phyloP scores from a whole-genome alignment of 164 flowering plant genomes.

The Tinospora cordifolia region DNA sequence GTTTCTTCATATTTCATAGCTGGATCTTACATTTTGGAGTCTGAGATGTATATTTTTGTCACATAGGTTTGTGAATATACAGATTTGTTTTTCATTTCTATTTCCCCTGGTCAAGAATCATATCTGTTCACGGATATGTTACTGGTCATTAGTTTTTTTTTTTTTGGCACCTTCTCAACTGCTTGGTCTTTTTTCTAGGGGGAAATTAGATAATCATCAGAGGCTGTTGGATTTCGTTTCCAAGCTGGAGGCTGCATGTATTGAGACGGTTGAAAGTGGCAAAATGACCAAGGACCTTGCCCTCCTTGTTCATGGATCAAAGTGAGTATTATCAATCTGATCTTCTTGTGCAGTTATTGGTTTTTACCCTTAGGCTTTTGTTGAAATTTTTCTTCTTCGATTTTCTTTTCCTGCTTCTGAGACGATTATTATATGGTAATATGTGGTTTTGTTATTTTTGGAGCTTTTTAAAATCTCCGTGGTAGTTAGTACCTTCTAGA shows the following conservation, averaged over 20 bases:
- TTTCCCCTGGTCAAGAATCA: too few relatives aligned
- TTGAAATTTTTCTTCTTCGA: not conserved
- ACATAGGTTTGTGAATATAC: not conserved
- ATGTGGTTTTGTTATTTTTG: not conserved
- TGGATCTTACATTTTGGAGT: too few relatives aligned
- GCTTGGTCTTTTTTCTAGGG: conserved; percentile 13
- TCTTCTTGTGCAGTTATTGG: not conserved
- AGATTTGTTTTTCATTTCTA: not conserved
- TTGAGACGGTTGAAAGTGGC: conserved; percentile 87
- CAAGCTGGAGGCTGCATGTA: conserved; percentile 73
- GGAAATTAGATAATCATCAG: conserved; percentile 58
- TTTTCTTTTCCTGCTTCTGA: not conserved
- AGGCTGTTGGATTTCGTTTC: conserved; percentile 60
- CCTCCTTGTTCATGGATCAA: conserved; percentile 37
- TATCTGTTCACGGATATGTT: too few relatives aligned
- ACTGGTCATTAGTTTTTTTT: too few relatives aligned
- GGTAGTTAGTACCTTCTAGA: too few relatives aligned
- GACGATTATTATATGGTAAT: not conserved
- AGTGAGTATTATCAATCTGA: conserved; percentile 9
- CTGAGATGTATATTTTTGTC: not conserved
- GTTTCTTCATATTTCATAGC: too few relatives aligned
- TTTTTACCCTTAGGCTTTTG: not conserved
- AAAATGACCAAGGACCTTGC: conserved; percentile 99
- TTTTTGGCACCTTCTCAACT: not conserved
- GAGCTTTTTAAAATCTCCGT: too few relatives aligned